Conservation (phyloP, 441 rosid genomes). For the Raphanus hybrid region DNA sequence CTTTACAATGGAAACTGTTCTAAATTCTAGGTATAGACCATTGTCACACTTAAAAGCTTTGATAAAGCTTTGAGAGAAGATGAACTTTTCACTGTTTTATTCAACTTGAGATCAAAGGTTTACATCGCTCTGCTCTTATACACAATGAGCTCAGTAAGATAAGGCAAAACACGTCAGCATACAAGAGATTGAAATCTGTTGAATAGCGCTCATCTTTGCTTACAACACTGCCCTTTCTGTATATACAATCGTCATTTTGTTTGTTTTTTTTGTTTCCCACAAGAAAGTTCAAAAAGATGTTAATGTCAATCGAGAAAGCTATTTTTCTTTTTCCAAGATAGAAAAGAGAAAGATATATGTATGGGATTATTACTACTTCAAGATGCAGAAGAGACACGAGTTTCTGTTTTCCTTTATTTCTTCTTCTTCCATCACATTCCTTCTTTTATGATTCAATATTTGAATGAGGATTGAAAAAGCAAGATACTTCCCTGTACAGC, state of each 20-base stretch:
- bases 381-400: constrained; percentile 26
- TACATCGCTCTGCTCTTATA: too few relatives aligned
- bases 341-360: neutral
- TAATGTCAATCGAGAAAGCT: neutral
- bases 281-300: constrained; percentile 7
- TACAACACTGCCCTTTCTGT: constrained; percentile 29
- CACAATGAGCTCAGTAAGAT: too few relatives aligned
- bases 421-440: constrained; percentile 15
- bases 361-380: constrained; percentile 31
- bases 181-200: too few relatives aligned
- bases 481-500: constrained; percentile 68
- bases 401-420: constrained; percentile 11
- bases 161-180: too few relatives aligned
- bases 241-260: constrained; percentile 34
- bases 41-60: too few relatives aligned
- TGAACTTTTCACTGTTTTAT: too few relatives aligned
- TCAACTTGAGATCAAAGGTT: too few relatives aligned
- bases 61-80: too few relatives aligned
- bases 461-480: constrained; percentile 49
- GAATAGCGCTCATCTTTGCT: too few relatives aligned
- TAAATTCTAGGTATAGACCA: constrained; percentile 16
- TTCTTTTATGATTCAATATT: constrained; percentile 23
- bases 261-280: constrained; percentile 18
- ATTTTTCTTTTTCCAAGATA: neutral
- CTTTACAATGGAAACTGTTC: constrained; percentile 37